Base-by-base conservation (phyloP, 257 asterid species). In the Fraxinus americana region DNA sequence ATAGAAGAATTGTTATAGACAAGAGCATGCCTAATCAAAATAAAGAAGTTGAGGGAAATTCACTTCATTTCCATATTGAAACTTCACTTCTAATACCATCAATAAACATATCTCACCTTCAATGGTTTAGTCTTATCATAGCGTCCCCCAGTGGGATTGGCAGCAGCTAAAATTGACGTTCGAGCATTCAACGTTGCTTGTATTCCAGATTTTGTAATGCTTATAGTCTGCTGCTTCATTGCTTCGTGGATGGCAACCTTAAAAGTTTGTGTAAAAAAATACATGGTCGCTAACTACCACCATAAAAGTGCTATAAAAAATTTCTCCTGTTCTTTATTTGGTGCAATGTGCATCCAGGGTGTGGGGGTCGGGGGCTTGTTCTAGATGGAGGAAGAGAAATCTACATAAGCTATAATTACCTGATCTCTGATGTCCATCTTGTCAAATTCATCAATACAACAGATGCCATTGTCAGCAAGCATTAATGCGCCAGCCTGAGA, bases 161-260 rank as follows among this genome's bases (percentile, higher is more conserved):
- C 99, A 65, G 99, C 99, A 78, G 98, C 99, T 89, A 96, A 86
- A 75, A 96, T 96, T 78, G 99, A 92, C 73, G 98, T 96, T 83
- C 99, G 88, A 43, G 99, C 99, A 89, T 96, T 96, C 80, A 96
- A 71, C 71, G 99, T 96, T 81, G 99, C 98, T 86, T 96, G 99
- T 83, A 96, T 96, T 80, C 99, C 99, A 70, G 99, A 98, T 86
- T 96, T 96, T 41, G 99, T 96, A 80, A 96, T 93, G 90, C 99
- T 96, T 90, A 96, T 96, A 1, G 99, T 96, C 85, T 96, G 99
- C 80, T 96, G 99, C 81, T 96, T 98, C 99, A 96, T 96, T 77
- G 99, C 99, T 87, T 96, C 98, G 73, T 96, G 99, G 81, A 96
- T 96, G 80, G 99, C 99, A 82, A 96, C 98, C 99, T 96, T 79